These are phyloP conservation scores for Gracilariopsis chorda DNA, from an alignment of 23 red algal genomes.

Conservation along the genomic window DNA sequence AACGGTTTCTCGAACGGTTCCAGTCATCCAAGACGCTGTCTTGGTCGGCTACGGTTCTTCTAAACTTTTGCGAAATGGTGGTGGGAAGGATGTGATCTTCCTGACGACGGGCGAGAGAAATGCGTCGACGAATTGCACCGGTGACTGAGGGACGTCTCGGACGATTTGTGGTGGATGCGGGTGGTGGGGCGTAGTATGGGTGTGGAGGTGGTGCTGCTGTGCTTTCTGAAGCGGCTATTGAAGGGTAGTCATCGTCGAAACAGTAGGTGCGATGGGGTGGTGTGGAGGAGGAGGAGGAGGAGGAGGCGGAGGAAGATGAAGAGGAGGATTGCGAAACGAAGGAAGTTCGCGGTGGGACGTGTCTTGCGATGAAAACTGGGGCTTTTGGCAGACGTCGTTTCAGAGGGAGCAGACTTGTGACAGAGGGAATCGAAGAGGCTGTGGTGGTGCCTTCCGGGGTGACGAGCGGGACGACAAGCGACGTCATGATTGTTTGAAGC, in stretches of 20 bases:
- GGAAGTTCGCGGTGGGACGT: not conserved
- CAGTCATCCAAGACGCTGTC: constrained; percentile 9
- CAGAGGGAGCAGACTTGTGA: constrained; percentile 8
- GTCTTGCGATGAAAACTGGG: not conserved
- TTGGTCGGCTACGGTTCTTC: not conserved
- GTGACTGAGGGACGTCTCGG: not conserved
- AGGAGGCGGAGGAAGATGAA: not conserved
- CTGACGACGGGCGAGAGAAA: not conserved
- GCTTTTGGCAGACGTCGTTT: not conserved
- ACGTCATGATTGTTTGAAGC: no score
- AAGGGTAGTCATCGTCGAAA: constrained; percentile 16
- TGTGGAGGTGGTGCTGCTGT: not conserved
- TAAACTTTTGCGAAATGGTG: not conserved
- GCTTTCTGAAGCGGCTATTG: constrained; percentile 7
- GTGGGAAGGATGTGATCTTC: not conserved
- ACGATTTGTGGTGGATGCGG: no score
- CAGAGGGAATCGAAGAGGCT: not conserved
- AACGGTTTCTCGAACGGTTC: constrained; percentile 1
- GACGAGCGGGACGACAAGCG: not conserved
- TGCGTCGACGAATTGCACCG: constrained; percentile 4
- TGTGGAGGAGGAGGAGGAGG: not conserved
- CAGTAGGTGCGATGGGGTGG: not conserved
- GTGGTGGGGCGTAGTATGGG: no score
- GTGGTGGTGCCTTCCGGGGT: not conserved
- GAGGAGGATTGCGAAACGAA: not conserved